Evolutionary conservation across 768 basidiomycete species (phyloP).

Genomic region (Crepidotus variabilis): DNA sequence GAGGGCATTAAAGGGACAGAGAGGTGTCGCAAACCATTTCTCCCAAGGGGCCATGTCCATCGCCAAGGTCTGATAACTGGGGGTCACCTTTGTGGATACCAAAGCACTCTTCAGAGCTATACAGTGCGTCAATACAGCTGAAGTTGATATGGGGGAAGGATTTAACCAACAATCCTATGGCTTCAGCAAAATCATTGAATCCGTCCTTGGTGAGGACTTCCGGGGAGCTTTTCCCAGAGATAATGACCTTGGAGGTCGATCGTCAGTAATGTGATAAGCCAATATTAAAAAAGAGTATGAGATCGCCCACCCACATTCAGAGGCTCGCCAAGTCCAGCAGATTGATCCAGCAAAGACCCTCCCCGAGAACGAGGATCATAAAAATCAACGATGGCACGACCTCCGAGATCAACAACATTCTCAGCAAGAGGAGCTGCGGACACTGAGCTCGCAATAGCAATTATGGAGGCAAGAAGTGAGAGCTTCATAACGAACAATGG

Average conservation of each 20-base stretch:
- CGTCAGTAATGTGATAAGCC: background rate
- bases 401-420: background rate
- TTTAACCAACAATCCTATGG: slow-evolving; percentile 48
- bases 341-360: slow-evolving; percentile 21
- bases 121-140: slow-evolving; percentile 1
- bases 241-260: slow-evolving; percentile 41
- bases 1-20: background rate
- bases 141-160: background rate
- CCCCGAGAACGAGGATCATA: slow-evolving; percentile 18
- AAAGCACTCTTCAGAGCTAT: slow-evolving; percentile 55
- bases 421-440: background rate
- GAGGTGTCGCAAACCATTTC: slow-evolving; percentile 19
- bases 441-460: background rate
- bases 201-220: slow-evolving; percentile 43
- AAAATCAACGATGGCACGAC: slow-evolving; percentile 11
- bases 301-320: slow-evolving; percentile 14
- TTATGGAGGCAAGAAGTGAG: too few species aligned
- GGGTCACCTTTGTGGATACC: slow-evolving; percentile 54
- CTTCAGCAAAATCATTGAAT: slow-evolving; percentile 47
- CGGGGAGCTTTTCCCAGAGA: slow-evolving; percentile 51
- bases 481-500: too few species aligned
- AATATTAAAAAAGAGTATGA: background rate
- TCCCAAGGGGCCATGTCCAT: slow-evolving; percentile 55
- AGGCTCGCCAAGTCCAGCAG: slow-evolving; percentile 21
- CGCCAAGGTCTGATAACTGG: slow-evolving; percentile 66